Evolutionary conservation across 2,329 filamentous ascomycete genomes (phyloP).

Genomic region (Trichoderma atroviride): DNA sequence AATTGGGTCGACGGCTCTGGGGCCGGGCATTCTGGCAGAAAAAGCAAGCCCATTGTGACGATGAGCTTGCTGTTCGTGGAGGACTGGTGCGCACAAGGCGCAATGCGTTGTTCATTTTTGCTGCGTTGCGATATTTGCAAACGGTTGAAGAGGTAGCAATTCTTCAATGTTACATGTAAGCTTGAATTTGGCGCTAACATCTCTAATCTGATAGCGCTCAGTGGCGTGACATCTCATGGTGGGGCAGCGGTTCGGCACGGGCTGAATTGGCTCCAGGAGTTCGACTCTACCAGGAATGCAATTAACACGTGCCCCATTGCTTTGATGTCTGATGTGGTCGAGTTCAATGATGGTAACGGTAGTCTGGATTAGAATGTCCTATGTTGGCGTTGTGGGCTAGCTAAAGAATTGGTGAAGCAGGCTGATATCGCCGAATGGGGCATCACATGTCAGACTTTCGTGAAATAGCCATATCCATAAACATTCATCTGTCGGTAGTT

Average conservation of each 20-base stretch:
- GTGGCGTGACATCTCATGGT: slow-evolving; percentile 25
- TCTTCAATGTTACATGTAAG: not conserved
- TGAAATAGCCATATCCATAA: not conserved
- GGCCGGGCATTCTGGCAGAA: slow-evolving; percentile 43
- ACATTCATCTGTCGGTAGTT: not conserved
- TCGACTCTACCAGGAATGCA: not conserved
- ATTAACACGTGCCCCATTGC: not conserved
- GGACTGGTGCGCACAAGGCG: slow-evolving; percentile 42
- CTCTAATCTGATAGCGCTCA: slow-evolving; percentile 2
- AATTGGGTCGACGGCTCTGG: slow-evolving; percentile 31
- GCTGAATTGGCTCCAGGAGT: not conserved
- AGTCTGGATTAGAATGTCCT: not conserved
- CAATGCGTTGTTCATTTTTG: slow-evolving; percentile 46
- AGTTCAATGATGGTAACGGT: not conserved
- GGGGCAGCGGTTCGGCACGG: slow-evolving; percentile 24
- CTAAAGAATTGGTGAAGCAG: not conserved
- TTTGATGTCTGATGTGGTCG: not conserved
- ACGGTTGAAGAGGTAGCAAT: not conserved
- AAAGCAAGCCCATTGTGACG: slow-evolving; percentile 43
- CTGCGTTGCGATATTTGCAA: slow-evolving; percentile 2
- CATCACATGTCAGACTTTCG: not conserved
- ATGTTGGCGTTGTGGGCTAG: not conserved
- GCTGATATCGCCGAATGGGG: not conserved
- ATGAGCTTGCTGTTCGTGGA: slow-evolving; percentile 28
- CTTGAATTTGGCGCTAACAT: slow-evolving; percentile 15